Conservation (phyloP, 1,139 yeast species). For the Nakaseomyces sp. region DNA sequence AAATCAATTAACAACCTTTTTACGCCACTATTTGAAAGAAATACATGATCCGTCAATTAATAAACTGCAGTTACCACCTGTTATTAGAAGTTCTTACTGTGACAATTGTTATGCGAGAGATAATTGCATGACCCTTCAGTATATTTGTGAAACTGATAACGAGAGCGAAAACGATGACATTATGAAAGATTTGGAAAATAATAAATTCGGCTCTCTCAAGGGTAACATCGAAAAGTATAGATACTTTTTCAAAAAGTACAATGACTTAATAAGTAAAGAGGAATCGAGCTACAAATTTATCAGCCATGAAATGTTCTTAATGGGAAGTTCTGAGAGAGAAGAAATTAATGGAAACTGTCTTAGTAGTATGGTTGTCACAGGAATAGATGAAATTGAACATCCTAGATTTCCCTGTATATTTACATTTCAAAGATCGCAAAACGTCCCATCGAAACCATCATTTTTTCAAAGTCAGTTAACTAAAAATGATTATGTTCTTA, state of each 20-base stretch:
- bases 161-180: constrained; percentile 7
- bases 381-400: constrained; percentile 14
- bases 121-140: constrained; percentile 64
- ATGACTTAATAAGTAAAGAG: constrained; percentile 61
- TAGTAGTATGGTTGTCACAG: constrained; percentile 36
- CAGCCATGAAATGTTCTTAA: constrained; percentile 47
- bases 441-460: constrained; percentile 22
- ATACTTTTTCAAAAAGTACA: constrained; percentile 65
- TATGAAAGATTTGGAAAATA: constrained; percentile 37
- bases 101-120: constrained; percentile 54
- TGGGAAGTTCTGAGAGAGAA: constrained; percentile 53
- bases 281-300: constrained; percentile 40
- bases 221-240: constrained; percentile 23
- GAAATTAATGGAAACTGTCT: constrained; percentile 50
- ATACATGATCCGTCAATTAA: constrained; percentile 8
- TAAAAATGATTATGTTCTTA: constrained; percentile 48
- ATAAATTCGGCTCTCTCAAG: constrained; percentile 32
- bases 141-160: constrained; percentile 49
- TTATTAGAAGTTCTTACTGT: constrained; percentile 51
- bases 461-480: constrained; percentile 38
- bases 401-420: not conserved
- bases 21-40: constrained; percentile 41
- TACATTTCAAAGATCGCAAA: constrained; percentile 25
- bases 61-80: constrained; percentile 44
- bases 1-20: constrained; percentile 55